Conservation (phyloP, 768 basidiomycete species). For the Leccinum aurantiacum region DNA sequence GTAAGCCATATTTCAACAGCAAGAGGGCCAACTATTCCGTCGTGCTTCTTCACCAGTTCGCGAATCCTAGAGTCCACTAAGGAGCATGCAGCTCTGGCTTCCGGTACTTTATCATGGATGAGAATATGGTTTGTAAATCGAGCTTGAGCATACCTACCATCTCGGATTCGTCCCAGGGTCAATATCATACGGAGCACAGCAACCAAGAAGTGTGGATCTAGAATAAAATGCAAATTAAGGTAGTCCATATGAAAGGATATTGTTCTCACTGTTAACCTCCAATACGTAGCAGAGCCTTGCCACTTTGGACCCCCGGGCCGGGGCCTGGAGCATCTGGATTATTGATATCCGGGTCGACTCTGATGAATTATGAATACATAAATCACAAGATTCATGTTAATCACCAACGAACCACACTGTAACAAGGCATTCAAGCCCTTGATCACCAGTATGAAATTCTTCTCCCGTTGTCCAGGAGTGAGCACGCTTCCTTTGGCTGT, state of each 20-base stretch:
- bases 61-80: no score
- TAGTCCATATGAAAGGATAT: no score
- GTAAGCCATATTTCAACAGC: no score
- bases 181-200: no score
- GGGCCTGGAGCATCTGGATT: background rate
- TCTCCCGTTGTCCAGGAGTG: background rate
- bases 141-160: no score
- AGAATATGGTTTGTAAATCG: no score
- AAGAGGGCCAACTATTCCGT: no score
- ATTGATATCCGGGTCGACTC: slow-evolving; percentile 8
- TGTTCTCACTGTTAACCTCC: slow-evolving; percentile 11
- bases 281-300: slow-evolving; percentile 17
- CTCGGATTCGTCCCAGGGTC: no score
- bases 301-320: background rate
- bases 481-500: background rate
- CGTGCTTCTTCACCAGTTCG: no score
- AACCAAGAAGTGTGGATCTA: no score
- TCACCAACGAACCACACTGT: slow-evolving; percentile 15
- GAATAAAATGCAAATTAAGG: background rate
- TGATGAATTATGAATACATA: background rate
- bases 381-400: background rate
- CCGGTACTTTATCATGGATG: no score
- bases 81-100: no score
- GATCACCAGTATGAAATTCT: slow-evolving; percentile 22
- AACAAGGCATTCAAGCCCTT: slow-evolving; percentile 18